Evolutionary conservation across 768 basidiomycete species (phyloP), one percentile per base, ranked within the genome.

Genomic region (Termitomyces heimii): DNA sequence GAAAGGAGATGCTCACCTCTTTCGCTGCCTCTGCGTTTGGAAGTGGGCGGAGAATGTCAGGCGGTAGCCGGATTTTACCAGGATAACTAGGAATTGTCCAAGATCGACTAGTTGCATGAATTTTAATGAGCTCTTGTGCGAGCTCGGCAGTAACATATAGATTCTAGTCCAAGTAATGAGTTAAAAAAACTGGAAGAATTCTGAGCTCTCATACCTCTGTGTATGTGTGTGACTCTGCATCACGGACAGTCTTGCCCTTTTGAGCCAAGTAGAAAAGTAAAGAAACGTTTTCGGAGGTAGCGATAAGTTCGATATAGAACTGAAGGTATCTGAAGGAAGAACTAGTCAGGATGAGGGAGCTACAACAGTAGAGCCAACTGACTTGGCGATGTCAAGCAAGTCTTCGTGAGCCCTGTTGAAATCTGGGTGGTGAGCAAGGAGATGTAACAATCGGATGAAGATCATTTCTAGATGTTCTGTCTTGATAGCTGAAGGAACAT

Each of bases 391-490:
- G 64, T 90, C 87, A 34, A 82, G 75, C 37, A 95, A 69, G 42
- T 86, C 85, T 34, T 90, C 88, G 37, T 82, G 79, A 2, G 79
- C 77, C 44, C 76, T 78, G 20, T 77, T 79, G 64, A 94, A 95
- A 70, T 99, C 97, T 4, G 96, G 96, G 68, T 99, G 97, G 67
- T 97, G 95, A 0, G 94, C 92, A 5, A 98, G 77, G 0, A 94
- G 71, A 66, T 94, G 90, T 10, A 98, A 77, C 4, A 98, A 72
- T 13, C 96, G 87, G 43, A 95, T 82, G 63, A 98, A 90, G 2
- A 88, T 82, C 55, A 88, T 73, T 68, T 98, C 96, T 55, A 95
- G 79, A 51, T 82, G 72, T n/a, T 85, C 79, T 16, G 92, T 73
- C 44, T 81, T 78, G 29, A 82, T 64, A 14, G 73, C 88, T 84